phyloP scores from a whole-genome alignment of 2,329 filamentous ascomycete species.

The Pseudocercospora eumusae region DNA sequence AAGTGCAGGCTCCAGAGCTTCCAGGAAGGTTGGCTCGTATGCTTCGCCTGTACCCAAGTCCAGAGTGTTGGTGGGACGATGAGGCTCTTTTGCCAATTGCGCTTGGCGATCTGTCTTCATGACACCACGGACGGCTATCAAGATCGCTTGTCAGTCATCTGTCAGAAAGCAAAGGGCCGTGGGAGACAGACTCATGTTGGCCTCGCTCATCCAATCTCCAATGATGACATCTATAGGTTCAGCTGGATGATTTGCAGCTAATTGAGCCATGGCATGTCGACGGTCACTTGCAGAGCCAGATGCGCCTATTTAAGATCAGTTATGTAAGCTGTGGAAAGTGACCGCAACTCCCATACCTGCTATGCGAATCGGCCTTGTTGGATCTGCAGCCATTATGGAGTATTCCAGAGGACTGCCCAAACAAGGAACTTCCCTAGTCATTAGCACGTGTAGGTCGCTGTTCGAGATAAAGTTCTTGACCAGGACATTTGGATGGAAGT shows the following conservation, averaged over 20 bases:
- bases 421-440: slow-evolving; percentile 22
- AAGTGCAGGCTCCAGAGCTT: slow-evolving; percentile 50
- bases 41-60: slow-evolving; percentile 40
- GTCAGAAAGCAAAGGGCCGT: slow-evolving; percentile 26
- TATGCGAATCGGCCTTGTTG: slow-evolving; percentile 35
- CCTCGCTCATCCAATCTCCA: slow-evolving; percentile 53
- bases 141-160: neutral
- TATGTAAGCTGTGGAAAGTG: neutral
- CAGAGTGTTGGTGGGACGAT: slow-evolving; percentile 31
- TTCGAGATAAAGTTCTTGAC: neutral
- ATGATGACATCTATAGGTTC: slow-evolving; percentile 56
- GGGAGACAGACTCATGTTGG: slow-evolving; percentile 32
- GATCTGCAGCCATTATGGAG: slow-evolving; percentile 28
- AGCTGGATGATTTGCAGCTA: slow-evolving; percentile 34
- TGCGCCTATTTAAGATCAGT: slow-evolving; percentile 26
- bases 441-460: neutral
- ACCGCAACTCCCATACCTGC: slow-evolving; percentile 26
- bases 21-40: slow-evolving; percentile 56
- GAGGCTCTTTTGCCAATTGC: slow-evolving; percentile 44
- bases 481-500: neutral
- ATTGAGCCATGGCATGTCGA: slow-evolving; percentile 40
- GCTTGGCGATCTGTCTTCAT: slow-evolving; percentile 47
- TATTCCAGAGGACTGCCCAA: slow-evolving; percentile 24
- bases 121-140: slow-evolving; percentile 46
- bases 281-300: slow-evolving; percentile 46